Evolutionary conservation across 352 stramenopile species (phyloP).

Genomic region (Globisporangium uncinulatum): DNA sequence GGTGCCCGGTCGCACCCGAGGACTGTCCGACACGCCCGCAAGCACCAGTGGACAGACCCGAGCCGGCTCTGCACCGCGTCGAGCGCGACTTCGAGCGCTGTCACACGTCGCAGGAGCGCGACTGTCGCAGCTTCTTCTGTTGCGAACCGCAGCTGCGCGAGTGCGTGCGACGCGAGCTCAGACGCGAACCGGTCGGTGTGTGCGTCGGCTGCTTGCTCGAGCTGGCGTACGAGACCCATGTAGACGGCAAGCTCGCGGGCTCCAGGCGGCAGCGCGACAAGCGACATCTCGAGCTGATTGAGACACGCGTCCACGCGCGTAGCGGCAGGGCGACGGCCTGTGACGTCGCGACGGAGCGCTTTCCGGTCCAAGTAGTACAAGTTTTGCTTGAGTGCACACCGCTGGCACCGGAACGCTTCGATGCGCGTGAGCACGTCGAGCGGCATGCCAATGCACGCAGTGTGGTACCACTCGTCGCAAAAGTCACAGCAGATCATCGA

Average conservation of each 20-base stretch:
- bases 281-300: constrained; percentile 39
- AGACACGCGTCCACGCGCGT: constrained; percentile 48
- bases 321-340: constrained; percentile 45
- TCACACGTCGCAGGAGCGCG: constrained; percentile 51
- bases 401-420: constrained; percentile 69
- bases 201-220: constrained; percentile 18
- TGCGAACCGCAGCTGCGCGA: constrained; percentile 35
- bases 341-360: constrained; percentile 30
- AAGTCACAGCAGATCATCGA: constrained; percentile 87
- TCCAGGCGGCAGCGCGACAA: constrained; percentile 51
- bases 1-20: constrained; percentile 39
- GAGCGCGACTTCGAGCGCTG: constrained; percentile 47
- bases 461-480: constrained; percentile 86
- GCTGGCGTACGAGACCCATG: constrained; percentile 13
- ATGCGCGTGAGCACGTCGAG: constrained; percentile 46
- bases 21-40: constrained; percentile 64
- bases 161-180: constrained; percentile 46
- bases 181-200: constrained; percentile 42
- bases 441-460: constrained; percentile 56
- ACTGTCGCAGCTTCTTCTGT: constrained; percentile 29
- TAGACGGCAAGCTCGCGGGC: constrained; percentile 49
- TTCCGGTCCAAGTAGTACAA: constrained; percentile 71
- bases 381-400: constrained; percentile 58
- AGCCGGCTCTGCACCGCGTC: constrained; percentile 49
- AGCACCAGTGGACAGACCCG: constrained; percentile 67